A percentile compares a stretch with the other conserved stretches of the same genome.
Evolutionary conservation across 768 basidiomycete species (phyloP).

Genomic region (Xerocomellus chrysenteron): DNA sequence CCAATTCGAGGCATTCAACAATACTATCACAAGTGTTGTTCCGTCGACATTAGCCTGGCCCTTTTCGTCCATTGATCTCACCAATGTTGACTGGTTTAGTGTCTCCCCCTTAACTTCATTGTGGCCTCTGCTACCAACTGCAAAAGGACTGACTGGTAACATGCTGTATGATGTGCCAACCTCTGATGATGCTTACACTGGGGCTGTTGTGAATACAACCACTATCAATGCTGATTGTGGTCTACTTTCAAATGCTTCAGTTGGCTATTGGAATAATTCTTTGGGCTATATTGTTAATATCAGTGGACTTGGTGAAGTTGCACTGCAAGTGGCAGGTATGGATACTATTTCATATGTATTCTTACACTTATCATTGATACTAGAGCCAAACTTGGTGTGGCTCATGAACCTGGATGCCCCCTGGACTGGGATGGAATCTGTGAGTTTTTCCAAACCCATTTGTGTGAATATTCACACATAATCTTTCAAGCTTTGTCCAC

Average conservation of each 20-base stretch:
- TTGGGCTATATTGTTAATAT: not conserved
- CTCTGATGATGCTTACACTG: not conserved
- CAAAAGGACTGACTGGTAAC: constrained; percentile 9
- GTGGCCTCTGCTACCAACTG: constrained; percentile 4
- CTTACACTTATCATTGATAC: too few relatives aligned
- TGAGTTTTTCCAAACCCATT: not conserved
- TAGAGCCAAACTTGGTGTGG: not conserved
- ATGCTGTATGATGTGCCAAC: constrained; percentile 20
- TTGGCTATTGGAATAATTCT: not conserved
- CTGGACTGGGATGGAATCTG: not conserved
- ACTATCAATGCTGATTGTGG: constrained; percentile 16
- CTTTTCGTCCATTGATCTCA: not conserved
- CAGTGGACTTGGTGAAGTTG: constrained; percentile 4
- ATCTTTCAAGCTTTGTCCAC: not conserved
- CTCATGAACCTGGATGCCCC: too few relatives aligned
- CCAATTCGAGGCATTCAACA: constrained; percentile 17
- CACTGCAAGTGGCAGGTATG: not conserved
- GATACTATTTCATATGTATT: not conserved
- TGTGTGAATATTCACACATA: not conserved
- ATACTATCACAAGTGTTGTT: not conserved
- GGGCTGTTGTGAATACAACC: constrained; percentile 17
- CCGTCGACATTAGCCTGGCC: constrained; percentile 4
- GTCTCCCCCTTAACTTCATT: not conserved
- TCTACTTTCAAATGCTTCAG: constrained; percentile 8
- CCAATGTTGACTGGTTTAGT: not conserved